These are phyloP conservation scores for Linderniella brevidens DNA, from an alignment of 257 asterid genomes.

Conservation along the genomic window DNA sequence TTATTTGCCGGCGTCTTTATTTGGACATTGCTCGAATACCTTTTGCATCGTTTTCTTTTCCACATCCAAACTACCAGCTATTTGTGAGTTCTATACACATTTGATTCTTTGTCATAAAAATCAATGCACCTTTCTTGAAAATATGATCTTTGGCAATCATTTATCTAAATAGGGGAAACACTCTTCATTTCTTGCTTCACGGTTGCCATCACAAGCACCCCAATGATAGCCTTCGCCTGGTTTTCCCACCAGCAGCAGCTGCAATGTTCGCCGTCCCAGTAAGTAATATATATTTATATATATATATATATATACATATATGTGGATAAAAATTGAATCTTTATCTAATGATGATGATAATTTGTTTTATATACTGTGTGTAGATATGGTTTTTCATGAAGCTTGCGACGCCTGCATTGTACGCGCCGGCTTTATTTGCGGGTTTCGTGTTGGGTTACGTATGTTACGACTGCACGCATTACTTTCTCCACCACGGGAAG, in stretches of 20 bases:
- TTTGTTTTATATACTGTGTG: no score
- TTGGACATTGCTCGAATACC: slow-evolving; percentile 71
- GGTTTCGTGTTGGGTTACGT: slow-evolving; percentile 76
- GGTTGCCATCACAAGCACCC: slow-evolving; percentile 98
- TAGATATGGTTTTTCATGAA: slow-evolving; percentile 18
- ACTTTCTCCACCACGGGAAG: slow-evolving; percentile 80
- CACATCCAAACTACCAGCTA: slow-evolving; percentile 50
- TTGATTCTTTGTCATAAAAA: neutral
- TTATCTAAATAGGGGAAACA: slow-evolving; percentile 32
- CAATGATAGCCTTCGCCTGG: slow-evolving; percentile 69
- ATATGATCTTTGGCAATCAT: no score
- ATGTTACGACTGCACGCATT: slow-evolving; percentile 78
- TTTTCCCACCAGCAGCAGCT: slow-evolving; percentile 76
- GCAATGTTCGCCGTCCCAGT: slow-evolving; percentile 49
- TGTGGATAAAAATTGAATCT: no score
- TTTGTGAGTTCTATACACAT: slow-evolving; percentile 20
- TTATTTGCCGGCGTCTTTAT: slow-evolving; percentile 31
- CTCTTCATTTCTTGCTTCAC: slow-evolving; percentile 64
- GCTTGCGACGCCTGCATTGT: slow-evolving; percentile 31
- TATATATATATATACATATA: no score
- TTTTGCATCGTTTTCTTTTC: slow-evolving; percentile 59
- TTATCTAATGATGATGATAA: no score
- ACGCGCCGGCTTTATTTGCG: slow-evolving; percentile 61
- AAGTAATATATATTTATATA: slow-evolving; percentile 12
- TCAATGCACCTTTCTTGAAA: no score